phyloP scores from a whole-genome alignment of 176 grass and related monocot genomes.

The Avena sativa region DNA sequence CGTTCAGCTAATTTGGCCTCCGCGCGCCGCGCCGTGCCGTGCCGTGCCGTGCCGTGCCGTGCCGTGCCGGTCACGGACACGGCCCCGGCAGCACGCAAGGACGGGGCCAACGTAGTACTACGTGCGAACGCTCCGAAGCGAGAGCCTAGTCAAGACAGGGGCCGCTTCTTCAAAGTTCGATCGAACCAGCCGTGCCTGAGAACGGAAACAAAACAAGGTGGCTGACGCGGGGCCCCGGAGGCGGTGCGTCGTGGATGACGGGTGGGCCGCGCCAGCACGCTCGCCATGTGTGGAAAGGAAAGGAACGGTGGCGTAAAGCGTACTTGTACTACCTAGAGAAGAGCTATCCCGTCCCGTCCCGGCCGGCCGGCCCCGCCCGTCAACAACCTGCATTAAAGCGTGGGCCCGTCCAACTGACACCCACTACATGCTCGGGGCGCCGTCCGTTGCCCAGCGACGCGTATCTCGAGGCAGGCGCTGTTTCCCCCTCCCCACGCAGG shows the following conservation, averaged over 20 bases:
- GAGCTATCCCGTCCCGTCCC: conserved; percentile 5
- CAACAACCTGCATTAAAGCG: conserved; percentile 30
- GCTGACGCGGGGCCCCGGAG: neutral
- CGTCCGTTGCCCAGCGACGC: neutral
- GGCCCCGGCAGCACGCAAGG: neutral
- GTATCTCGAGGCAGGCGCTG: conserved; percentile 5
- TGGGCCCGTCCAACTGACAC: conserved; percentile 44
- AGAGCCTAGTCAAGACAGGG: conserved; percentile 18
- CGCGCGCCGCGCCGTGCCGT: neutral
- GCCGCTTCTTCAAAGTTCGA: neutral
- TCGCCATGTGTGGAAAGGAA: neutral
- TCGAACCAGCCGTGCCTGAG: neutral
- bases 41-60: conserved; percentile 8
- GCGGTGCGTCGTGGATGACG: conserved; percentile 1
- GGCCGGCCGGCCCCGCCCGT: neutral
- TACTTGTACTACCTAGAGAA: neutral
- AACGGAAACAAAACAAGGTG: neutral
- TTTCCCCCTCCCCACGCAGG: no score
- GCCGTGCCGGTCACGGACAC: conserved; percentile 2
- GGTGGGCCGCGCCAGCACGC: neutral
- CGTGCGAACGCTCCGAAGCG: neutral
- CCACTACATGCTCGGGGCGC: neutral
- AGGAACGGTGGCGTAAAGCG: conserved; percentile 41
- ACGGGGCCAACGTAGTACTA: neutral
- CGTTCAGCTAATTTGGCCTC: neutral